Percentiles rank a stretch among this genome's conserved stretches.
Conservation (phyloP, 345 rosid genomes). For the Dipteronia sinensis region DNA sequence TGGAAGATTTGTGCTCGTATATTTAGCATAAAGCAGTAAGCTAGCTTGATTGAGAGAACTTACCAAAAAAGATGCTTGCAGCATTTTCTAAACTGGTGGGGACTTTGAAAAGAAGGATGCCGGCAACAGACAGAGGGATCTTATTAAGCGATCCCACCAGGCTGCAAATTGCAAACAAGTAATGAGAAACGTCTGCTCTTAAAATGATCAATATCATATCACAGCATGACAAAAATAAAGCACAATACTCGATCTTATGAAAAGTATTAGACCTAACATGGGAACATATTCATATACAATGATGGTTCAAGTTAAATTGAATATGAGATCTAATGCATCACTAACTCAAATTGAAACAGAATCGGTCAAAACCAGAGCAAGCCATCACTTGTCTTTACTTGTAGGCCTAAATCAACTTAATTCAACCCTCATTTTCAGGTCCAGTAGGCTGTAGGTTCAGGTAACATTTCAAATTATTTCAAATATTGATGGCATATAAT, state of each 20-base stretch:
- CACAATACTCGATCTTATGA: not conserved
- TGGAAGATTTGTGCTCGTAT: not conserved
- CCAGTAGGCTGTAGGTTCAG: not conserved
- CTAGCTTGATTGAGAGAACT: slow-evolving; percentile 16
- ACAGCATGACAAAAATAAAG: not conserved
- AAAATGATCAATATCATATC: not conserved
- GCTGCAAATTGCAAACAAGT: slow-evolving; percentile 48
- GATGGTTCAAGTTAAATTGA: not conserved
- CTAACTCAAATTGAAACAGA: not conserved
- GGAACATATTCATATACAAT: not conserved
- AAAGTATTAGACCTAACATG: not conserved
- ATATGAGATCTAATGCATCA: not conserved
- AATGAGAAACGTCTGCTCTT: slow-evolving; percentile 6
- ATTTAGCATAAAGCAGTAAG: not conserved
- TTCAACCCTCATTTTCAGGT: not conserved
- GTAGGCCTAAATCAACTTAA: not conserved
- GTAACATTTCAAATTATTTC: not conserved
- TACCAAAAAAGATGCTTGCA: slow-evolving; percentile 93
- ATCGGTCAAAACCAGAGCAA: not conserved
- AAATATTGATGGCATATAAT: not conserved
- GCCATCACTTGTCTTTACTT: not conserved
- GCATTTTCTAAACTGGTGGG: slow-evolving; percentile 95
- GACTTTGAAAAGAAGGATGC: slow-evolving; percentile 82
- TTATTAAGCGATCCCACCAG: slow-evolving; percentile 95
- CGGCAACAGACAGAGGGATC: slow-evolving; percentile 87